Evolutionary conservation across 495 filamentous ascomycete species (phyloP).

Genomic region (Margaritispora aquatica): DNA sequence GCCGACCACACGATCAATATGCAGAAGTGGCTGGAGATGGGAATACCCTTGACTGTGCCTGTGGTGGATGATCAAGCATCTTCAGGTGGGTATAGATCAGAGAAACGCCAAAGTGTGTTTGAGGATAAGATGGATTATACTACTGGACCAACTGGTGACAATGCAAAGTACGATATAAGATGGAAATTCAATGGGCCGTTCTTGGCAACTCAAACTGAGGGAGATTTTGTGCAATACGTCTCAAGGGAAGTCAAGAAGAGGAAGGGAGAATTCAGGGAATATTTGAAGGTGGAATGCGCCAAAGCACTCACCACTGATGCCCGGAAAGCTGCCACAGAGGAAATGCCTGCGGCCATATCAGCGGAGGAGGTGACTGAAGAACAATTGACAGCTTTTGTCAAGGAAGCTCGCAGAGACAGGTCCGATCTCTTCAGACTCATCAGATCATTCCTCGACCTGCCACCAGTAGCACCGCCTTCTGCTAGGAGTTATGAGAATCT

Average conservation of each 20-base stretch:
- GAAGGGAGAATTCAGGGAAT: conserved; percentile 55
- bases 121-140: conserved; percentile 49
- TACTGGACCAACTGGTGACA: conserved; percentile 26
- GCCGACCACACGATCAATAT: conserved; percentile 76
- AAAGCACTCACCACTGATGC: conserved; percentile 37
- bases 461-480: conserved; percentile 6
- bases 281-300: conserved; percentile 43
- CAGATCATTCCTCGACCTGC: conserved; percentile 22
- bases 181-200: conserved; percentile 82
- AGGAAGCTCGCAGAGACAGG: conserved; percentile 48
- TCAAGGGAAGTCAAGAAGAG: conserved; percentile 51
- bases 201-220: conserved; percentile 66
- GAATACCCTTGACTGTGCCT: conserved; percentile 54
- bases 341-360: conserved; percentile 21
- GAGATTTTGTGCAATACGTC: conserved; percentile 64
- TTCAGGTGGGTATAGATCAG: not conserved
- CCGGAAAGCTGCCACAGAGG: conserved; percentile 31
- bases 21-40: conserved; percentile 80
- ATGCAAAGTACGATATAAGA: conserved; percentile 29
- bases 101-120: conserved; percentile 43
- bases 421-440: conserved; percentile 12
- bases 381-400: conserved; percentile 55
- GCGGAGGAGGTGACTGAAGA: conserved; percentile 46
- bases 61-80: not conserved
- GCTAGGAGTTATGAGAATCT: conserved; percentile 32